Conservation (phyloP, 192 early-diverging fungal genomes). For the Entomortierella chlamydospora region DNA sequence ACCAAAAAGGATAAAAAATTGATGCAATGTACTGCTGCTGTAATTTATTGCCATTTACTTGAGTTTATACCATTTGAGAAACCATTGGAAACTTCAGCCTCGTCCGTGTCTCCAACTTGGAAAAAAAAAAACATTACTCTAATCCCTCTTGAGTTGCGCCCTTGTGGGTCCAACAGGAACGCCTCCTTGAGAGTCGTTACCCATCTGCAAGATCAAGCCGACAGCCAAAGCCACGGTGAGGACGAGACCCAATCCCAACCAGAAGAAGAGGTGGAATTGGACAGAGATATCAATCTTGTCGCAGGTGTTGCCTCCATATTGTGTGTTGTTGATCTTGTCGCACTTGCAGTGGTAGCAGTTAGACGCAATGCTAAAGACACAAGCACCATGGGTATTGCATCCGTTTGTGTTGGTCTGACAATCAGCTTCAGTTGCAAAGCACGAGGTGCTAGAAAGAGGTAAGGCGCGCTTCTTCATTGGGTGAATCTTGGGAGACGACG, state of each 20-base stretch:
- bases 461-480: constrained; percentile 26
- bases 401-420: constrained; percentile 43
- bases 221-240: constrained; percentile 26
- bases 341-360: constrained; percentile 55
- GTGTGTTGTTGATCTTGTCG: constrained; percentile 37
- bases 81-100: too few species aligned
- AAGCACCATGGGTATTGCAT: constrained; percentile 29
- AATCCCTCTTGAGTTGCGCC: constrained; percentile 48
- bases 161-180: constrained; percentile 52
- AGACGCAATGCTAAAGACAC: constrained; percentile 32
- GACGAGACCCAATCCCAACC: constrained; percentile 34
- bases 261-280: constrained; percentile 53
- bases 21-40: too few species aligned
- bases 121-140: constrained; percentile 9
- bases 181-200: constrained; percentile 37
- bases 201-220: constrained; percentile 46
- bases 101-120: too few species aligned
- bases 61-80: too few species aligned
- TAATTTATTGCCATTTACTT: too few species aligned
- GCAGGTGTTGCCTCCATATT: constrained; percentile 31
- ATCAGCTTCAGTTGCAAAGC: constrained; percentile 27
- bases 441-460: constrained; percentile 6
- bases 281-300: constrained; percentile 48
- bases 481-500: background rate
- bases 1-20: too few species aligned